Percentiles rank a stretch among this genome's conserved stretches.
phyloP scores from a whole-genome alignment of 2,329 filamentous ascomycete genomes.

The Penicillium sp. region DNA sequence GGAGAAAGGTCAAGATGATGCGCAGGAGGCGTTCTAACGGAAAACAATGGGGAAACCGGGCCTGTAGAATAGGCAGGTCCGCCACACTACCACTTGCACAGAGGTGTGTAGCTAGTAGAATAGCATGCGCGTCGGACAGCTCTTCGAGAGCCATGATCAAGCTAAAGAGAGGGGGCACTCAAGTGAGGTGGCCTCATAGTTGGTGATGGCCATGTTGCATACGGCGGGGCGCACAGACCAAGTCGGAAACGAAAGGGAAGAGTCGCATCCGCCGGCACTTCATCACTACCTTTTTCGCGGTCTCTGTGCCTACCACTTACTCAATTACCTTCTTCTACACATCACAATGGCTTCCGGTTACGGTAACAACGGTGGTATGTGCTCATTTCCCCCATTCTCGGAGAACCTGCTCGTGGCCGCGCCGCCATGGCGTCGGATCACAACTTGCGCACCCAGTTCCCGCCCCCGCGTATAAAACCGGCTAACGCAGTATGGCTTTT shows the following conservation, averaged over 20 bases:
- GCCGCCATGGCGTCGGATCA: constrained; percentile 11
- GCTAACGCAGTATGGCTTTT: constrained; percentile 19
- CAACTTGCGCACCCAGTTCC: constrained; percentile 15
- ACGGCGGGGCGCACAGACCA: constrained; percentile 25
- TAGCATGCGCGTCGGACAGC: constrained; percentile 49
- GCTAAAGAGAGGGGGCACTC: constrained; percentile 9
- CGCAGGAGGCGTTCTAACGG: constrained; percentile 48
- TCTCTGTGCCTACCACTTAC: constrained; percentile 17
- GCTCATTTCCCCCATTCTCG: neutral
- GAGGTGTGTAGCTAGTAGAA: constrained; percentile 51
- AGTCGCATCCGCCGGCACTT: constrained; percentile 26
- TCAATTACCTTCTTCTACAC: constrained; percentile 15
- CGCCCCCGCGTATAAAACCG: constrained; percentile 12
- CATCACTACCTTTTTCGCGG: constrained; percentile 19
- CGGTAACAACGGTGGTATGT: constrained; percentile 48
- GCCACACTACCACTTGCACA: constrained; percentile 48
- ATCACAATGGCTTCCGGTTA: constrained; percentile 44
- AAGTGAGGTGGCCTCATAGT: constrained; percentile 24
- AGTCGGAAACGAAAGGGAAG: constrained; percentile 27
- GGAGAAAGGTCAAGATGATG: constrained; percentile 55
- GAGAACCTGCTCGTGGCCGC: constrained; percentile 5
- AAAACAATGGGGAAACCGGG: constrained; percentile 42
- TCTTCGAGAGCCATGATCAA: constrained; percentile 29
- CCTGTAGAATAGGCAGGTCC: constrained; percentile 45
- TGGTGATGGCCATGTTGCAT: constrained; percentile 20